Base-by-base conservation (phyloP, 2,329 filamentous ascomycete genomes). In the Alternaria gaisen region DNA sequence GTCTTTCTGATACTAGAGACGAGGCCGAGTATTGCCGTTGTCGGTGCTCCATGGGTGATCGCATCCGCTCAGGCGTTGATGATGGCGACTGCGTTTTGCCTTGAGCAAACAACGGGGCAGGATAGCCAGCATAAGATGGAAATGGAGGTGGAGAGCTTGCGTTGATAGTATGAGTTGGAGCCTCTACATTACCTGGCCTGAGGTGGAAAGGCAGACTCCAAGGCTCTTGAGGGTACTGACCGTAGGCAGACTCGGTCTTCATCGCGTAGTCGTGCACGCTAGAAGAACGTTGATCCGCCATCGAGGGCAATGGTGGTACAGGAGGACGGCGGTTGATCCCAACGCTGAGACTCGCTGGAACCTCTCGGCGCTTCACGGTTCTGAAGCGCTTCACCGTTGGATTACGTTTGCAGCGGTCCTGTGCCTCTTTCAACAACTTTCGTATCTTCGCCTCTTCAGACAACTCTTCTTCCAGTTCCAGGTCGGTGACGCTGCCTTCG, bases 341-440 rank as follows among this genome's bases (percentile, higher is more conserved):
- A 36, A 18, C 42, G 9, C 54, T 56, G 1, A 64, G 44, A 28
- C 57, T 58, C 5, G 30, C 5, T 20, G 58, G 62, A 22, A 58
- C 20, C 10, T 46, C 43, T 14, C 44, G 58, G 18, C 64, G 60
- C 41, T 63, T 65, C 5, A 69, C 62, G 1, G 68, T 68, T 11
- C 58, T 48, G 28, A 67, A 70, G 3, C 69, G 65, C 50, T 68
- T 63, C 4, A 72, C 58, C 1, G 59, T 69, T 4, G 68, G 66
- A 26, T 70, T 67, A 12, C 70, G 68, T 34, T 72, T 71, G 40
- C 67, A 64, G 34, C 67, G 60, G 0, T 58, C 62, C 56, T 68
- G 63, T 16, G 64, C 67, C 30, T 71, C 66, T 11, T 68, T 64
- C 28, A 72, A 56, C 8, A 71, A 32, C 24, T 70, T 71, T 22